Percentiles rank a stretch among this genome's conserved stretches.
These are phyloP conservation scores for Geopyxis carbonaria DNA, from an alignment of 495 filamentous ascomycete genomes.

Conservation along the genomic window DNA sequence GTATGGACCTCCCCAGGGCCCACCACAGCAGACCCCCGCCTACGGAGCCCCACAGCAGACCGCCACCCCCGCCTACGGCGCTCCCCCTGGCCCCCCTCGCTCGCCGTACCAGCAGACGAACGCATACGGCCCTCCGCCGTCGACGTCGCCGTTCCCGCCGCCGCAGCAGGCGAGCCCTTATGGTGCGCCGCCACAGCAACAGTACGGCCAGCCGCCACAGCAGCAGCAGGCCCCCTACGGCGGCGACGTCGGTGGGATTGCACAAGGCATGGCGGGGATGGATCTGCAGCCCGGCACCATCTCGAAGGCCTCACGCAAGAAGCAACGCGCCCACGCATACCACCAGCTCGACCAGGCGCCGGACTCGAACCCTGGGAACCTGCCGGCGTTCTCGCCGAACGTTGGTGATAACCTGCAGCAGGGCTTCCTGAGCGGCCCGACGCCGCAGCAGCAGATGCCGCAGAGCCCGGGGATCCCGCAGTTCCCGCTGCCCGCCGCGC, in stretches of 20 bases:
- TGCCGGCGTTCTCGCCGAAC: conserved; percentile 47
- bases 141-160: conserved; percentile 24
- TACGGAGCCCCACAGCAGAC: conserved; percentile 16
- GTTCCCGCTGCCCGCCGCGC: conserved; percentile 44
- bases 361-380: conserved; percentile 35
- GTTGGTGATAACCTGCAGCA: conserved; percentile 25
- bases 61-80: conserved; percentile 24
- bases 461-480: conserved; percentile 38
- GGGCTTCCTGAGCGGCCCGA: conserved; percentile 29
- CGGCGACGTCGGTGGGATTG: conserved; percentile 40
- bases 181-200: conserved; percentile 16
- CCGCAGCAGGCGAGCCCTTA: conserved; percentile 17
- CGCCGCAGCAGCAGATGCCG: conserved; percentile 26
- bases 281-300: conserved; percentile 38
- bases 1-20: conserved; percentile 29
- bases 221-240: conserved; percentile 22
- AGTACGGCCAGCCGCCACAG: conserved; percentile 24
- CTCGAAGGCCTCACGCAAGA: conserved; percentile 55
- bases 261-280: conserved; percentile 77
- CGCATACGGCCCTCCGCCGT: conserved; percentile 13
- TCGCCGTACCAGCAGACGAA: conserved; percentile 20
- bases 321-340: conserved; percentile 70
- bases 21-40: conserved; percentile 16
- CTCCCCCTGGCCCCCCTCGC: conserved; percentile 23
- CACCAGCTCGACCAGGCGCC: conserved; percentile 62